Evolutionary conservation across 1,284 basidiomycete genomes (phyloP).

Genomic region (Microbotryum saponariae): DNA sequence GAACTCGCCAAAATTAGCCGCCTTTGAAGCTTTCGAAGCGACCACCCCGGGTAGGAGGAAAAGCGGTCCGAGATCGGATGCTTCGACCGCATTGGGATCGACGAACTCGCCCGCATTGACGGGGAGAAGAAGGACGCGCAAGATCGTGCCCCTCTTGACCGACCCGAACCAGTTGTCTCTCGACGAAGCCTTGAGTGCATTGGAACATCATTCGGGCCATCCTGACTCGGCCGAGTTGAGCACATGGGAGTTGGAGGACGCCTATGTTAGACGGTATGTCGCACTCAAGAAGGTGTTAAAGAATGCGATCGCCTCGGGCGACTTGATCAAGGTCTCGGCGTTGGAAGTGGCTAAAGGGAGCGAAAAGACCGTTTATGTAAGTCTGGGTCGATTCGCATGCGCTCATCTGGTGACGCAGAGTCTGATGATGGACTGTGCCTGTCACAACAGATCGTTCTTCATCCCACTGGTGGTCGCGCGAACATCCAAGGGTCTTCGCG

Average conservation of each 20-base stretch:
- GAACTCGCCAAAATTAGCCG: no score
- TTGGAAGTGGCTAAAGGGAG: conserved; percentile 40
- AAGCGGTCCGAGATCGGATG: no score
- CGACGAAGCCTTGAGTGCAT: conserved; percentile 44
- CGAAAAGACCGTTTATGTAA: conserved; percentile 37
- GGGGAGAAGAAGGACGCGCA: conserved; percentile 35
- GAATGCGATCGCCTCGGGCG: conserved; percentile 40
- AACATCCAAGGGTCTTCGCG: conserved; percentile 38
- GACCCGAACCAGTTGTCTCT: conserved; percentile 43
- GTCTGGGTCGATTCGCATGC: not conserved
- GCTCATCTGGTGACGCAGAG: not conserved
- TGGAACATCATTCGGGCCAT: conserved; percentile 44
- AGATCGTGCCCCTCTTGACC: conserved; percentile 36
- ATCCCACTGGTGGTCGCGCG: conserved; percentile 1
- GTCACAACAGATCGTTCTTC: conserved; percentile 4
- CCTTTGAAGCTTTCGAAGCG: no score
- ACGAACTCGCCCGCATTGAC: conserved; percentile 38
- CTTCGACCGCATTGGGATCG: not conserved
- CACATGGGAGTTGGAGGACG: conserved; percentile 46
- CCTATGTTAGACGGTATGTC: conserved; percentile 45
- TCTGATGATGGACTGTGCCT: not conserved
- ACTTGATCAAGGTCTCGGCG: conserved; percentile 42
- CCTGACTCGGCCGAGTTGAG: conserved; percentile 42
- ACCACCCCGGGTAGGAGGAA: no score
- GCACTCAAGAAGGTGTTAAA: conserved; percentile 44